These are phyloP conservation scores for Neurospora pannonica DNA, from an alignment of 495 filamentous ascomycete species.

Conservation along the genomic window DNA sequence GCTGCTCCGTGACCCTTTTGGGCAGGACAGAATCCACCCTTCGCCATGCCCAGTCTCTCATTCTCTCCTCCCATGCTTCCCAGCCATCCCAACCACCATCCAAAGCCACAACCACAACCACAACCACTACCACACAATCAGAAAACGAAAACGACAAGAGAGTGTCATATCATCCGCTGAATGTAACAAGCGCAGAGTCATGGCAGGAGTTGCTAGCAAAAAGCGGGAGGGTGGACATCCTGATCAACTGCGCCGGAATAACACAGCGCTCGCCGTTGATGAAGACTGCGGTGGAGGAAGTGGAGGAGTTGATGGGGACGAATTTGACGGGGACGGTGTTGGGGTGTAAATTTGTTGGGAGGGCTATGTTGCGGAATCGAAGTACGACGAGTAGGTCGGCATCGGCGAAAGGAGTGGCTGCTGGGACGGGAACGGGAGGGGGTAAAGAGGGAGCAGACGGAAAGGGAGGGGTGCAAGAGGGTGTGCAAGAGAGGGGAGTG, in stretches of 20 bases:
- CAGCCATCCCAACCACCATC: not conserved
- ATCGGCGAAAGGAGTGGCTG: too few relatives aligned
- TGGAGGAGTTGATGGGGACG: conserved; percentile 47
- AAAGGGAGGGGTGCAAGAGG: not conserved
- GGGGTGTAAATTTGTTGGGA: conserved; percentile 49
- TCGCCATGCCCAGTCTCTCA: conserved; percentile 1
- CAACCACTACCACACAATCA: not conserved
- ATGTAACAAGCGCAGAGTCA: not conserved
- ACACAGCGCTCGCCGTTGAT: conserved; percentile 50
- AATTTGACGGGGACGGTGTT: conserved; percentile 67
- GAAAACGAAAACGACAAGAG: not conserved
- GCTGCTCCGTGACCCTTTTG: conserved; percentile 48
- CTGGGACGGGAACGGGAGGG: not conserved
- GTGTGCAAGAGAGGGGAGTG: not conserved
- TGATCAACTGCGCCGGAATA: conserved; percentile 71
- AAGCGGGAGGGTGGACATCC: conserved; percentile 42
- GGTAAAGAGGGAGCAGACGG: not conserved
- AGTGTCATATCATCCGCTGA: not conserved
- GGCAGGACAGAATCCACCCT: conserved; percentile 38
- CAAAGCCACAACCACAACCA: not conserved
- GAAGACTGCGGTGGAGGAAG: conserved; percentile 23
- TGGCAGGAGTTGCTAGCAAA: not conserved
- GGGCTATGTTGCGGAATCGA: conserved; percentile 28
- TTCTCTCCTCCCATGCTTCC: not conserved
- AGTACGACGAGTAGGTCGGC: too few relatives aligned